These are phyloP conservation scores for Saccharomycopsis fermentans DNA, from an alignment of 805 yeast genomes.

Conservation along the genomic window DNA sequence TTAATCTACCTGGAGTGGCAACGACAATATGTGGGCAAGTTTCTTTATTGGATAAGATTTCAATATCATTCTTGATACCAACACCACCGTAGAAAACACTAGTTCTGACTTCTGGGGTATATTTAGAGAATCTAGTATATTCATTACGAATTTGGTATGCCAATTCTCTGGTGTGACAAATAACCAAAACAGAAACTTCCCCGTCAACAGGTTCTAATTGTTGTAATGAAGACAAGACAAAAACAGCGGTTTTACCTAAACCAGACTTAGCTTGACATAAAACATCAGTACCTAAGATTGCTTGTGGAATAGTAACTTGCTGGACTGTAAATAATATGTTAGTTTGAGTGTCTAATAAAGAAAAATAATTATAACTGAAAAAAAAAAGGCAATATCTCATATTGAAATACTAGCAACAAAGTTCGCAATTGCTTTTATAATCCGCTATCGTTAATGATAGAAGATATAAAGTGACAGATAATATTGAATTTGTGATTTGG, in stretches of 20 bases:
- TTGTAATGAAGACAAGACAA: conserved; percentile 90
- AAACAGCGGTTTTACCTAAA: conserved; percentile 98
- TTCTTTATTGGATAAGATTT: conserved; percentile 80
- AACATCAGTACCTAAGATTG: conserved; percentile 95
- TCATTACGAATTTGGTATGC: conserved; percentile 98
- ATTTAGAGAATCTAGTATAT: conserved; percentile 94
- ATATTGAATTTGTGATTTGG: no score
- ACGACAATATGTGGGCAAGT: conserved; percentile 95
- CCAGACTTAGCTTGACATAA: conserved; percentile 99
- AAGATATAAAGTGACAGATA: no score
- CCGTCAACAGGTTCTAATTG: conserved; percentile 97
- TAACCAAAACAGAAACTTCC: conserved; percentile 86
- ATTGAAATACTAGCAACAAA: background rate
- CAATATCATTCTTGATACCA: conserved; percentile 75
- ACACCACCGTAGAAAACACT: conserved; percentile 97
- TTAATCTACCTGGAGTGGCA: conserved; percentile 97
- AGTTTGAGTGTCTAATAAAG: background rate
- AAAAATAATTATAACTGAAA: background rate
- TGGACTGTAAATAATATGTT: conserved; percentile 46
- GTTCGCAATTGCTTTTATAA: background rate
- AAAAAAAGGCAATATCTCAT: background rate
- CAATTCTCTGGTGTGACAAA: conserved; percentile 97
- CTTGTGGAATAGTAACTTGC: conserved; percentile 96
- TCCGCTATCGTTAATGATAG: background rate
- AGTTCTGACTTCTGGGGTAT: conserved; percentile 95